phyloP scores from a whole-genome alignment of 331 rosid species.

The Rosa hybrid region DNA sequence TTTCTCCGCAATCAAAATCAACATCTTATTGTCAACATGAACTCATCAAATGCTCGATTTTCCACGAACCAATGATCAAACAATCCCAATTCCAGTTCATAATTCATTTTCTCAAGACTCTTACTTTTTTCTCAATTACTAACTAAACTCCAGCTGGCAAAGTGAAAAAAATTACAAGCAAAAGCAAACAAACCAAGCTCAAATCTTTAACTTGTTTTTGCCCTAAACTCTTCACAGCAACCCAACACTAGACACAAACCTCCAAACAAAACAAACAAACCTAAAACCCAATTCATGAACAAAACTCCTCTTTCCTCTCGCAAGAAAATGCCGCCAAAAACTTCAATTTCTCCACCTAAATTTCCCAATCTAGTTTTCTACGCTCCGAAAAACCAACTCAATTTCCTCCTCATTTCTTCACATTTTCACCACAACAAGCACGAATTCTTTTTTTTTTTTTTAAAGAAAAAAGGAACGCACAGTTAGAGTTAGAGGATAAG shows the following conservation, averaged over 20 bases:
- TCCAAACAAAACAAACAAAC: slow-evolving; percentile 33
- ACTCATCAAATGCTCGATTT: not conserved
- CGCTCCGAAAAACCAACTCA: not conserved
- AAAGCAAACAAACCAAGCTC: slow-evolving; percentile 17
- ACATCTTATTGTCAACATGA: not conserved
- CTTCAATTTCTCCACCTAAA: not conserved
- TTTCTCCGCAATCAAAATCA: not conserved
- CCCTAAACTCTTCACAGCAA: slow-evolving; percentile 23
- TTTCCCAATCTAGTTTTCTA: slow-evolving; percentile 10
- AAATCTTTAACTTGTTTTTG: slow-evolving; percentile 13
- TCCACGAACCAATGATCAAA: not conserved
- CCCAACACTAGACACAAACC: slow-evolving; percentile 15
- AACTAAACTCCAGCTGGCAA: slow-evolving; percentile 16
- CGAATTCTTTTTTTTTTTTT: too few relatives aligned
- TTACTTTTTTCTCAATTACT: slow-evolving; percentile 5
- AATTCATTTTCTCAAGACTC: slow-evolving; percentile 29
- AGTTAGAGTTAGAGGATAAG: not conserved
- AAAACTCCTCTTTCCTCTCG: not conserved
- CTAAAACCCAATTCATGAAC: not conserved
- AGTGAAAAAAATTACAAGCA: slow-evolving; percentile 15
- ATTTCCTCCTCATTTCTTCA: not conserved
- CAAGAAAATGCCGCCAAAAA: slow-evolving; percentile 10
- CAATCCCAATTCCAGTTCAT: not conserved
- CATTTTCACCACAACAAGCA: slow-evolving; percentile 22
- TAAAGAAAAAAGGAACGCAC: not conserved